Percentiles rank a stretch among this genome's conserved stretches.
These are phyloP conservation scores for Xylaria sp. DNA, from an alignment of 2,329 filamentous ascomycete genomes.

Conservation along the genomic window DNA sequence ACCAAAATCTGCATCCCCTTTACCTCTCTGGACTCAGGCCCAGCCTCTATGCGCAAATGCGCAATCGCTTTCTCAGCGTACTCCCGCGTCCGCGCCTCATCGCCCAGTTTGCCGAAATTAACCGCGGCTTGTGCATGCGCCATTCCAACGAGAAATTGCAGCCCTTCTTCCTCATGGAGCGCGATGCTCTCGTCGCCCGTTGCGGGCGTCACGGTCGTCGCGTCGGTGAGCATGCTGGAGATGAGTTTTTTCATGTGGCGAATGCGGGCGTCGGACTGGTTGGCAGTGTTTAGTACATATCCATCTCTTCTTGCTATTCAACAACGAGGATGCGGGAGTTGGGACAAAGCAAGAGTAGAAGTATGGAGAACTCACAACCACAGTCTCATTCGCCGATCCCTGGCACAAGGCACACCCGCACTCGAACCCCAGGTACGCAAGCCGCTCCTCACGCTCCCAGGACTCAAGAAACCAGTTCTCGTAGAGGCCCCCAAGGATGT, in stretches of 20 bases:
- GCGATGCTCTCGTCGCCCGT: slow-evolving; percentile 28
- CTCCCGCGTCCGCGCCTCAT: slow-evolving; percentile 29
- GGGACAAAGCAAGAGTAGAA: too few species aligned
- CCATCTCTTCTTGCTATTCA: too few species aligned
- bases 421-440: slow-evolving; percentile 34
- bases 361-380: slow-evolving; percentile 11
- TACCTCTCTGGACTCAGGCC: slow-evolving; percentile 27
- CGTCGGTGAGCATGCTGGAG: slow-evolving; percentile 23
- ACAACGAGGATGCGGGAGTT: too few species aligned
- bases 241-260: slow-evolving; percentile 28
- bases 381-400: slow-evolving; percentile 11
- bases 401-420: slow-evolving; percentile 34
- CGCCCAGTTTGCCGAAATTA: slow-evolving; percentile 36
- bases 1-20: slow-evolving; percentile 33
- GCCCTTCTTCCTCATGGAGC: slow-evolving; percentile 33
- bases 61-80: slow-evolving; percentile 33
- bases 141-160: slow-evolving; percentile 33
- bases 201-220: slow-evolving; percentile 26
- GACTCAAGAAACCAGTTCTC: slow-evolving; percentile 29
- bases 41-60: slow-evolving; percentile 32
- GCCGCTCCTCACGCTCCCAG: slow-evolving; percentile 29
- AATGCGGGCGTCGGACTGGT: slow-evolving; percentile 32
- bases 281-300: neutral
- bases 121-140: slow-evolving; percentile 36
- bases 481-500: slow-evolving; percentile 21